Evolutionary conservation across 306 rosid genomes (phyloP).

Genomic region (Potentilla sterilis): DNA sequence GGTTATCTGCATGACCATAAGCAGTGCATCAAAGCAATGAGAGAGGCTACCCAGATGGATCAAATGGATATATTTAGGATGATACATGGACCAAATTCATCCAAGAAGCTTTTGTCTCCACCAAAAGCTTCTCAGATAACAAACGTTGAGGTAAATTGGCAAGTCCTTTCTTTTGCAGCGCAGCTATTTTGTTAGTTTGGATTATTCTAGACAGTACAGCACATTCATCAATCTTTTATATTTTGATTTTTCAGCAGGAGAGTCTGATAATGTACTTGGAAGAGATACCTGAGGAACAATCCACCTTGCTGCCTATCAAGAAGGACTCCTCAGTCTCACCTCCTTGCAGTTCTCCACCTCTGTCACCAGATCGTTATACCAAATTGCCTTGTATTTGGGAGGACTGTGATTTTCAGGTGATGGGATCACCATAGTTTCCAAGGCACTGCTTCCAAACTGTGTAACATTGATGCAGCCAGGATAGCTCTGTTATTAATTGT

Average conservation of each 20-base stretch:
- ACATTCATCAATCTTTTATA: not conserved
- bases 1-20: conserved; percentile 46
- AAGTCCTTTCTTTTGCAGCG: not conserved
- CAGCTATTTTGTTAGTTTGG: not conserved
- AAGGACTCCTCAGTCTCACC: not conserved
- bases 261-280: conserved; percentile 22
- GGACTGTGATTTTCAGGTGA: conserved; percentile 6
- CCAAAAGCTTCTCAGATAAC: conserved; percentile 26
- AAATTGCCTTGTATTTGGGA: not conserved
- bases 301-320: not conserved
- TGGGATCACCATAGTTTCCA: not conserved
- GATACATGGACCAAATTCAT: conserved; percentile 36
- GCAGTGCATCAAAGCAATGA: conserved; percentile 48
- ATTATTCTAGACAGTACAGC: not conserved
- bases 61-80: conserved; percentile 32
- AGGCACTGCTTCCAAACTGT: not conserved
- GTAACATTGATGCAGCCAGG: not conserved
- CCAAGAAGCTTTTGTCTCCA: not conserved
- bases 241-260: conserved; percentile 30
- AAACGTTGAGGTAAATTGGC: conserved; percentile 37
- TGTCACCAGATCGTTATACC: not conserved
- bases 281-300: conserved; percentile 40
- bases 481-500: not conserved
- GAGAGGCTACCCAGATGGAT: conserved; percentile 21
- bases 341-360: not conserved